Percentiles rank a stretch among this genome's conserved stretches.
Evolutionary conservation across 805 yeast genomes (phyloP).

Genomic region (Suhomyces xylopsoci): DNA sequence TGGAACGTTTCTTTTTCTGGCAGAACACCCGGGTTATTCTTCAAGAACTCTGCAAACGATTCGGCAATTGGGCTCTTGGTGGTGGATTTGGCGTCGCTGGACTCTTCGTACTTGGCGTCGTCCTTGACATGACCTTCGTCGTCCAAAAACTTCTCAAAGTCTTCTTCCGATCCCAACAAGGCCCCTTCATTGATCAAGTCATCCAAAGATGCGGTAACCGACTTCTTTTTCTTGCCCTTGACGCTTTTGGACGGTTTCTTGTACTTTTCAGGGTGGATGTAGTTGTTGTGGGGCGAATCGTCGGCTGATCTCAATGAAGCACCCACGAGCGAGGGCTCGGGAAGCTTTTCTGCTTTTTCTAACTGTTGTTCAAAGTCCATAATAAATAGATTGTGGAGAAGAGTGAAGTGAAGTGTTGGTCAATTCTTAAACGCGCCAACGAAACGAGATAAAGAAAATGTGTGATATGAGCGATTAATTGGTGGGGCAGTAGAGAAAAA

Average conservation of each 20-base stretch:
- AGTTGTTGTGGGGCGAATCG: slow-evolving; percentile 43
- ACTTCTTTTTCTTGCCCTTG: slow-evolving; percentile 11
- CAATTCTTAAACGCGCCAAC: not conserved
- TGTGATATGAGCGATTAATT: not conserved
- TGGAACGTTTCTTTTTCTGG: slow-evolving; percentile 3
- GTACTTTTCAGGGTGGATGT: slow-evolving; percentile 44
- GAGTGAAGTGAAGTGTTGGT: not conserved
- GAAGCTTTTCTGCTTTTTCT: slow-evolving; percentile 48
- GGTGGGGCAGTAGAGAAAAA: not conserved
- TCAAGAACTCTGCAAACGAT: slow-evolving; percentile 5
- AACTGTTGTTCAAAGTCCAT: slow-evolving; percentile 55
- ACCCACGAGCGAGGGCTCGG: slow-evolving; percentile 53
- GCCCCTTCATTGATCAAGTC: slow-evolving; percentile 49
- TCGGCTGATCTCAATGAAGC: slow-evolving; percentile 48
- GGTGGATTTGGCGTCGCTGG: not conserved
- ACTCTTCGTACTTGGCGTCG: slow-evolving; percentile 35
- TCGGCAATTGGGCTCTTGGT: slow-evolving; percentile 1
- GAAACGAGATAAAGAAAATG: not conserved
- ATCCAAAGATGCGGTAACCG: slow-evolving; percentile 53
- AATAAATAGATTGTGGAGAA: slow-evolving; percentile 3
- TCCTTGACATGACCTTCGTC: slow-evolving; percentile 51
- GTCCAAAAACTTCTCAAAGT: slow-evolving; percentile 51
- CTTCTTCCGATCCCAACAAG: slow-evolving; percentile 48
- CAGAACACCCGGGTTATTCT: not conserved
- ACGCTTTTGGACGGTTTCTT: slow-evolving; percentile 19